Base-by-base conservation (phyloP, 2,329 filamentous ascomycete species). In the Epichloe uncinata region DNA sequence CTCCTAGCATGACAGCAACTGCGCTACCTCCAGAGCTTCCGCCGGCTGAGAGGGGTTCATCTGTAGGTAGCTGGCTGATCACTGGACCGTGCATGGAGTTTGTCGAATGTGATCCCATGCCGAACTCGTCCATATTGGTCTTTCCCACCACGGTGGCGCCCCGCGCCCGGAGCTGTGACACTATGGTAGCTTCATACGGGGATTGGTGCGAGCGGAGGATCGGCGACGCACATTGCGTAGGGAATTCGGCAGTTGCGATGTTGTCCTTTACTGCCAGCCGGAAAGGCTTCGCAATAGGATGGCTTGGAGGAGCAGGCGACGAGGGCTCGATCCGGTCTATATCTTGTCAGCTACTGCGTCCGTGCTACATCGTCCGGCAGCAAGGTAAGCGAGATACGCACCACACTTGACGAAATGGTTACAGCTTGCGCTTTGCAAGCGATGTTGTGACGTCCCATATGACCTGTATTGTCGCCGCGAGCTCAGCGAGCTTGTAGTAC, bases 1-100 rank as follows among this genome's bases (percentile, higher is more conserved):
- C 69, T 20, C 76, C 76, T 1, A 75, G 73, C 18, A 78, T 80
- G 37, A 97, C 87, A 13, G 88, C 87, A 9, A 94, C 79, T 3
- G 93, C 93, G 64, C 90, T 96, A 16, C 93, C 93, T 41, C 93
- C 93, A 3, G 91, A 97, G 64, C 90, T 96, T 33, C 90, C 90
- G 37, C 90, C 90, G 0, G 85, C 84, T 0, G 88, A 93, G 26
- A 79, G 63, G 51, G 69, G 49, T 18, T 60, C 50, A 42, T 58
- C 52, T 1, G 61, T 52, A 0, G 61, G 69, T 48, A 70, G 65
- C 7, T 68, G 70, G 53, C 77, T 81, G 48, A 64, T 70, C 4
- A 91, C 85, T 1, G 78, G 63, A 1, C 85, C 86, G 58, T 82
- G 80, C 49, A 73, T 68, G 1, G 87, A 89, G 59, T 83, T 81